A percentile compares a stretch with the other conserved stretches of the same genome.
Conservation (phyloP, 345 rosid species). For the Ceriops zippeliana region DNA sequence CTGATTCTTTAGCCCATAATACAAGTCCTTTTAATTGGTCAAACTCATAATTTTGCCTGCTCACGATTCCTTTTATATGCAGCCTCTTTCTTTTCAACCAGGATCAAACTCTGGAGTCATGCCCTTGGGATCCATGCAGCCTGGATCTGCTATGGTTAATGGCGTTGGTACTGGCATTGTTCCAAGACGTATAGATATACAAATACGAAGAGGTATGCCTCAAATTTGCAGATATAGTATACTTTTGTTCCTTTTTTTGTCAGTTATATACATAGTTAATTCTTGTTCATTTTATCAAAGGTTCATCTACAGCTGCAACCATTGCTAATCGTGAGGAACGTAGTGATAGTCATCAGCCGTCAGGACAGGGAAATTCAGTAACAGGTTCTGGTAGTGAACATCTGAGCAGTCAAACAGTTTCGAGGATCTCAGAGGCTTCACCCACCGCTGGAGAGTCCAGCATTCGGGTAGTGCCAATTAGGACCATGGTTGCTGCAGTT, state of each 20-base stretch:
- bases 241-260: background rate
- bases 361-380: conserved; percentile 34
- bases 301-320: conserved; percentile 41
- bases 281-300: conserved; percentile 15
- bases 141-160: conserved; percentile 48
- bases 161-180: conserved; percentile 48
- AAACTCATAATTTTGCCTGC: background rate
- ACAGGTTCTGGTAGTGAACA: conserved; percentile 36
- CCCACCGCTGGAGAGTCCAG: conserved; percentile 52
- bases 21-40: background rate
- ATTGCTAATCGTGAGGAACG: conserved; percentile 39
- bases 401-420: conserved; percentile 29
- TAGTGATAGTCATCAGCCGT: conserved; percentile 34
- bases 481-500: conserved; percentile 61
- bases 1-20: conserved; percentile 15
- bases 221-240: conserved; percentile 5
- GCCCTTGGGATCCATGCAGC: conserved; percentile 47
- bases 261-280: background rate
- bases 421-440: conserved; percentile 41
- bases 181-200: conserved; percentile 75
- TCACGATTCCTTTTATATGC: conserved; percentile 27
- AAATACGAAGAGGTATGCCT: conserved; percentile 62
- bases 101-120: conserved; percentile 49
- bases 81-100: conserved; percentile 71
- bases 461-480: conserved; percentile 57